Evolutionary conservation across 1,284 basidiomycete species (phyloP).

Genomic region (Flammula alnicola): DNA sequence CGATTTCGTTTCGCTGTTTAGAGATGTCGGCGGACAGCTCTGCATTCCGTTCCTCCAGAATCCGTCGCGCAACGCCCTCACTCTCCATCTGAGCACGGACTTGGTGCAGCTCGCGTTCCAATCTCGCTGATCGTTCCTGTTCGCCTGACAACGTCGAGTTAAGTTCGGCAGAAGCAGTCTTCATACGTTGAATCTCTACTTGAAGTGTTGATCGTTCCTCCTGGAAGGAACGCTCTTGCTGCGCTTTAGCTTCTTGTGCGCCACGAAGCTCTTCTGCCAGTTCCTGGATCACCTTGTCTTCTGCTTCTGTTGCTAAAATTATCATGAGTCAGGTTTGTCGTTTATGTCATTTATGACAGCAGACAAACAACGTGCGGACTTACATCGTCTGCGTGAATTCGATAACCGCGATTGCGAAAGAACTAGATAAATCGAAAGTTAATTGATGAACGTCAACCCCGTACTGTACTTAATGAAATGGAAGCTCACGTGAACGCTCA

Average conservation of each 20-base stretch:
- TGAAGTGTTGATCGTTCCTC: slow-evolving; percentile 58
- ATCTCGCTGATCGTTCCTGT: slow-evolving; percentile 50
- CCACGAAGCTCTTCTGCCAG: slow-evolving; percentile 65
- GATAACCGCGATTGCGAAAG: slow-evolving; percentile 73
- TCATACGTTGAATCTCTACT: slow-evolving; percentile 58
- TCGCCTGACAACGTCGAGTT: slow-evolving; percentile 46
- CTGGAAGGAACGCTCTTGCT: slow-evolving; percentile 56
- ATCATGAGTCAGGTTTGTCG: too few relatives aligned
- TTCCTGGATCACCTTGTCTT: slow-evolving; percentile 73
- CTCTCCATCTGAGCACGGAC: slow-evolving; percentile 66
- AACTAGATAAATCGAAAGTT: slow-evolving; percentile 46
- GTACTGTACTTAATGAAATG: slow-evolving; percentile 4
- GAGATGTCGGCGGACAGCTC: slow-evolving; percentile 68
- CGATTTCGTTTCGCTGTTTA: slow-evolving; percentile 60
- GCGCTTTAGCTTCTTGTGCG: slow-evolving; percentile 54
- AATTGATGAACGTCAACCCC: slow-evolving; percentile 5
- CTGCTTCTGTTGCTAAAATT: slow-evolving; percentile 73
- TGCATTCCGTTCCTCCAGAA: slow-evolving; percentile 68
- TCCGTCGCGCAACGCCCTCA: slow-evolving; percentile 59
- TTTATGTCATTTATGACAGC: too few relatives aligned
- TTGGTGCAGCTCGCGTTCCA: slow-evolving; percentile 70
- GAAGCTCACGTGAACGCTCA: slow-evolving; percentile 71
- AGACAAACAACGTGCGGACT: slow-evolving; percentile 33
- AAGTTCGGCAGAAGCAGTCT: slow-evolving; percentile 44
- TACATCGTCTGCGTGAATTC: slow-evolving; percentile 69